Conservation (phyloP, 306 rosid genomes). For the Pachyrhizus erosus region DNA sequence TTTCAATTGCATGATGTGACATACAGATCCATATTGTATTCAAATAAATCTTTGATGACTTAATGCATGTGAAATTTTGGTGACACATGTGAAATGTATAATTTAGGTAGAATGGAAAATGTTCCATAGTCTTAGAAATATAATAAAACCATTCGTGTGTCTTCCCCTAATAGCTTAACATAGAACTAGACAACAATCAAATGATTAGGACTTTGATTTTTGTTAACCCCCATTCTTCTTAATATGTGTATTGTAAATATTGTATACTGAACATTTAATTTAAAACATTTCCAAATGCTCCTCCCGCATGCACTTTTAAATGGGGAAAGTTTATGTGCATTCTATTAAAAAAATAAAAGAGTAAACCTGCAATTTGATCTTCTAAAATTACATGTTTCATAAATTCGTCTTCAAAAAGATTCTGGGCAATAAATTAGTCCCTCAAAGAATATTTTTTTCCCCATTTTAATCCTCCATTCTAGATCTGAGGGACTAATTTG, state of each 20-base stretch:
- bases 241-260: too few relatives aligned
- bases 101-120: constrained; percentile 3
- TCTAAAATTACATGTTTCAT: too few relatives aligned
- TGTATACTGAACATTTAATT: not conserved
- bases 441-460: not conserved
- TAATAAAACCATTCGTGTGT: not conserved
- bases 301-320: not conserved
- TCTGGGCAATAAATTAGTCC: not conserved
- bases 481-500: not conserved
- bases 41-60: constrained; percentile 31
- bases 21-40: constrained; percentile 28
- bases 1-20: constrained; percentile 26
- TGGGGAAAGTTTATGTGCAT: not conserved
- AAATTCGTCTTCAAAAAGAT: too few relatives aligned
- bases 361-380: not conserved
- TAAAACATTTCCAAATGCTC: constrained; percentile 6
- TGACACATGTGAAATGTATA: not conserved
- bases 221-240: not conserved
- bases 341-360: not conserved
- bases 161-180: not conserved
- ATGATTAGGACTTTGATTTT: not conserved
- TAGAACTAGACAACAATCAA: not conserved
- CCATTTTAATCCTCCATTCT: not conserved
- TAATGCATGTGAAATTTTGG: constrained; percentile 24
- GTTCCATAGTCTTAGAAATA: not conserved